Percentiles rank a stretch among this genome's conserved stretches.
phyloP scores from a whole-genome alignment of 805 yeast species.

The Candida awuae region DNA sequence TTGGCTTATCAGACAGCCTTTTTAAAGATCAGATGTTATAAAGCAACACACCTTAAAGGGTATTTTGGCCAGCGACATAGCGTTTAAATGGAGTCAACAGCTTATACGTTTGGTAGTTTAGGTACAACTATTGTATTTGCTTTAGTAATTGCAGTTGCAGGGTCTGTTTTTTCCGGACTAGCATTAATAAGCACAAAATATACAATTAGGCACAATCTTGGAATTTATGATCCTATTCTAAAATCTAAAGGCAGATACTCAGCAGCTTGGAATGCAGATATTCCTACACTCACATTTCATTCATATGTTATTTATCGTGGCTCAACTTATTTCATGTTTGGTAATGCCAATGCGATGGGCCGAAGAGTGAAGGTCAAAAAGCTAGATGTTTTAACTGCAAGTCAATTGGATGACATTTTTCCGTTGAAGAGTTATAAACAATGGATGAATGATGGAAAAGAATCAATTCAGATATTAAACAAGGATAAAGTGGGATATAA shows the following conservation, averaged over 20 bases:
- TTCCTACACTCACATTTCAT: background rate
- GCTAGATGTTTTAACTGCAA: constrained; percentile 40
- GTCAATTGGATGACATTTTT: constrained; percentile 48
- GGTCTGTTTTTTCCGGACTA: constrained; percentile 46
- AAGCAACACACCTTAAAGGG: too few species aligned
- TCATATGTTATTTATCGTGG: constrained; percentile 11
- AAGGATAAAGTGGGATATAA: constrained; percentile 28
- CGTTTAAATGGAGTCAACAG: background rate
- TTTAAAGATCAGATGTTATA: too few species aligned
- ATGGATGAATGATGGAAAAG: constrained; percentile 58
- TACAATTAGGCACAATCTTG: constrained; percentile 48
- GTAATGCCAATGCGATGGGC: constrained; percentile 1
- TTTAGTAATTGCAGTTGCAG: constrained; percentile 55
- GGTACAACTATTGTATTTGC: constrained; percentile 61
- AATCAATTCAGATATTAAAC: constrained; percentile 39
- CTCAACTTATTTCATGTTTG: constrained; percentile 7
- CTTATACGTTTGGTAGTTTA: constrained; percentile 29
- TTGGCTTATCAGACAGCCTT: too few species aligned
- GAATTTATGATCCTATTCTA: constrained; percentile 36
- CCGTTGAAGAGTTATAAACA: constrained; percentile 49
- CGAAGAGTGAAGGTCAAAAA: constrained; percentile 33
- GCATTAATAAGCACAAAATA: constrained; percentile 55
- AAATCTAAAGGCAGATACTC: constrained; percentile 14
- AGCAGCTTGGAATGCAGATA: constrained; percentile 5
- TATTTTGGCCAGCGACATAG: too few species aligned